Base-by-base conservation (phyloP, 1,284 basidiomycete species). In the Golubevia sp. region DNA sequence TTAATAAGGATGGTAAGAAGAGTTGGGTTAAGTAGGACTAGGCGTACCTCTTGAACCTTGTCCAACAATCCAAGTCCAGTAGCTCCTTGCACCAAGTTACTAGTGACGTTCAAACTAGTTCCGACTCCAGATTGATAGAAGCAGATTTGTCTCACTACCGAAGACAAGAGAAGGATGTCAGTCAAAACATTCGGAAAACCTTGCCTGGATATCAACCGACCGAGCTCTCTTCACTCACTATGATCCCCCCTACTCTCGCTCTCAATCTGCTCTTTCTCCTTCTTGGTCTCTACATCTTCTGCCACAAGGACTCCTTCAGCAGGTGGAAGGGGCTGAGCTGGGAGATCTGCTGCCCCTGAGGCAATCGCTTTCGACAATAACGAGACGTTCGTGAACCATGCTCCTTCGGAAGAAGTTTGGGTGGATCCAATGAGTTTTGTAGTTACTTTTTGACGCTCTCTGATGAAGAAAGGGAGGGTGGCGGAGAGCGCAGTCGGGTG, bases 351-450 rank as follows among this genome's bases (percentile, higher is more conserved):
- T 13, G 11, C 13, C 13, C 38, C 38, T 13, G 38, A 44, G 18
- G 66, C 13, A 34, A 77, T 71, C 23, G 63, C 62, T 34, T 71
- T 68, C 58, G 70, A 66, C 5, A 77, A 63, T 13, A 77, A 55
- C 0, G 74, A 70, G 6, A 75, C 67, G 53, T 77, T 77, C 55
- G 73, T 77, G 49, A 63, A 75, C 21, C 66, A 76, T 24, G 68
- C 64, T 2, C 63, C 71, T 44, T 44, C 38, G 18, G 38, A 44
- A 18, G 38, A 44, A 44, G 38, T 44, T 44, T 8, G 38, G 11
- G 38, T 44, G 11, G 11, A 8, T 44, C 38, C 38, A 18, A 44
- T 18, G 38, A 44, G 38, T 18, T 44, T 44, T 44, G 38, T 18
- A 18, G 18, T 44, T 18, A 44, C 38, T 18, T 44, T 44, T 44